Percentiles rank a stretch among this genome's conserved stretches.
Conservation (phyloP, 306 rosid species). For the Biancaea sappan region DNA sequence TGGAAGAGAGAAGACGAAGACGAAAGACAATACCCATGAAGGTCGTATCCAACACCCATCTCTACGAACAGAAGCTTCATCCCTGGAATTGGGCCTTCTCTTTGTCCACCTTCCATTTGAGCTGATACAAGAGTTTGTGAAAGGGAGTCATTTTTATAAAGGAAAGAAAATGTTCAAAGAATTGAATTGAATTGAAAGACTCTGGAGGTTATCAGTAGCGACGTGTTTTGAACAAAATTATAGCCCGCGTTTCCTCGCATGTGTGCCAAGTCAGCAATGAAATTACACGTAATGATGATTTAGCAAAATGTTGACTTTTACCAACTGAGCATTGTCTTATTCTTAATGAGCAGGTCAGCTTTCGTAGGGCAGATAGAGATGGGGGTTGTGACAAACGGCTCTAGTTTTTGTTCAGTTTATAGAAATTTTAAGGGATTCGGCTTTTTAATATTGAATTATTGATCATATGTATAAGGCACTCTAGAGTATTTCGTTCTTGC, state of each 20-base stretch:
- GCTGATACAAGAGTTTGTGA: neutral
- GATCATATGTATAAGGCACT: neutral
- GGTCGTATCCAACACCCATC: constrained; percentile 87
- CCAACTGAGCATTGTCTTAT: neutral
- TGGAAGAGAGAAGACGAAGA: neutral
- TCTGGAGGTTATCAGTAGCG: too few relatives aligned
- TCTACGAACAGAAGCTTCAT: constrained; percentile 78
- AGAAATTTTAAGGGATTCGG: neutral
- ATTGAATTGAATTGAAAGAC: neutral
- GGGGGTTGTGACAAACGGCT: neutral
- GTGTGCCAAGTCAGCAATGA: constrained; percentile 16
- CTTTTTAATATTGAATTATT: too few relatives aligned
- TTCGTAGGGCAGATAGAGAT: neutral
- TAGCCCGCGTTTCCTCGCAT: neutral
- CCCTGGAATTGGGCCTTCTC: constrained; percentile 34
- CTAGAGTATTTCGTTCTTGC: neutral
- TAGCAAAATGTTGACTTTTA: neutral
- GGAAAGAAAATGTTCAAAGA: neutral
- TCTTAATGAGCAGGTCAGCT: neutral
- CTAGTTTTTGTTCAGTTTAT: neutral
- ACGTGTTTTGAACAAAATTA: neutral
- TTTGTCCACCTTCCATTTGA: constrained; percentile 54
- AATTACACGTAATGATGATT: constrained; percentile 13
- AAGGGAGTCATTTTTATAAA: neutral
- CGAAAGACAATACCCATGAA: constrained; percentile 58